phyloP scores from a whole-genome alignment of 352 stramenopile genomes.

The Pythium phragmitis region DNA sequence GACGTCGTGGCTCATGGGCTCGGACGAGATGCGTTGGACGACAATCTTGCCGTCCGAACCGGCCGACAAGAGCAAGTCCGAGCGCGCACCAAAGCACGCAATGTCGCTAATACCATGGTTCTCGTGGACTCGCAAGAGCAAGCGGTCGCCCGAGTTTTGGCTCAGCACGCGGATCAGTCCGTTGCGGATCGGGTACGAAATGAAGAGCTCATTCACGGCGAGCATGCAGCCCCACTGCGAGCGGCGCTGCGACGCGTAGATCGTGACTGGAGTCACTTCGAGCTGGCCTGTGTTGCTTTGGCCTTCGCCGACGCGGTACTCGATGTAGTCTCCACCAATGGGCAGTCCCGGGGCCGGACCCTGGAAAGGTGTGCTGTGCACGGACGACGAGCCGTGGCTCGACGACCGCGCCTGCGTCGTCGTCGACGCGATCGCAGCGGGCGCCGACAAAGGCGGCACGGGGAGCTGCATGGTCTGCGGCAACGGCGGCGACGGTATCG shows the following conservation, averaged over 20 bases:
- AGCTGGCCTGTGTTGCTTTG: constrained; percentile 51
- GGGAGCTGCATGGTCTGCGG: constrained; percentile 30
- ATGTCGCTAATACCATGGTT: constrained; percentile 72
- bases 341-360: constrained; percentile 44
- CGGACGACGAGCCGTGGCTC: constrained; percentile 33
- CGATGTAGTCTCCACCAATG: constrained; percentile 47
- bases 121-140: constrained; percentile 77
- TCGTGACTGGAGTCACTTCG: constrained; percentile 83
- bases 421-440: constrained; percentile 16
- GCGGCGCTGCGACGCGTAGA: constrained; percentile 76
- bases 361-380: constrained; percentile 41
- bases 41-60: constrained; percentile 76
- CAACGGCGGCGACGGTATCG: constrained; percentile 19
- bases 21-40: constrained; percentile 63
- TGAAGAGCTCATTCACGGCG: constrained; percentile 82
- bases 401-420: constrained; percentile 21
- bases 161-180: constrained; percentile 83
- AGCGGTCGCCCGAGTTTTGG: constrained; percentile 70
- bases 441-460: constrained; percentile 35
- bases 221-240: constrained; percentile 75
- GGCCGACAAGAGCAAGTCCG: constrained; percentile 62
- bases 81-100: constrained; percentile 71
- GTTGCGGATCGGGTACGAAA: constrained; percentile 85
- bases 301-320: constrained; percentile 52
- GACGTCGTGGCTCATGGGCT: constrained; percentile 70